Evolutionary conservation across 2,329 filamentous ascomycete genomes (phyloP).

Genomic region (Apiospora rasikravindrae): DNA sequence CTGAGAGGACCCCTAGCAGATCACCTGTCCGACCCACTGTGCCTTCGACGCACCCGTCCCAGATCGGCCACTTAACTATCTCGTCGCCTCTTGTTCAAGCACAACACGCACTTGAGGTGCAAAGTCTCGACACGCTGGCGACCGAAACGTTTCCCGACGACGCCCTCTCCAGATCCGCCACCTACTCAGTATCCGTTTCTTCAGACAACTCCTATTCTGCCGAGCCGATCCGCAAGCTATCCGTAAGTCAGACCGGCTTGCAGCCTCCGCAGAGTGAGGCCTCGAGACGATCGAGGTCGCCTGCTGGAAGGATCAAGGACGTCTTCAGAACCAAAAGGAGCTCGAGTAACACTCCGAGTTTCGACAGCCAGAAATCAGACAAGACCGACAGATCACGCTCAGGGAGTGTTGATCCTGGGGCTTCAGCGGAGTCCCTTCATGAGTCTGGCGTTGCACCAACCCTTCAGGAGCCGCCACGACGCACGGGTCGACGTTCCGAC

Average conservation of each 20-base stretch:
- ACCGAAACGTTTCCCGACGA: slow-evolving; percentile 28
- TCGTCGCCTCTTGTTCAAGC: slow-evolving; percentile 71
- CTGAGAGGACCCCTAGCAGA: slow-evolving; percentile 28
- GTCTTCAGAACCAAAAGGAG: slow-evolving; percentile 68
- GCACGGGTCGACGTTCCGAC: slow-evolving; percentile 31
- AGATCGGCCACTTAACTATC: slow-evolving; percentile 70
- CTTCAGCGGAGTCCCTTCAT: slow-evolving; percentile 29
- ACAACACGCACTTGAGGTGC: slow-evolving; percentile 53
- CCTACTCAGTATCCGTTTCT: slow-evolving; percentile 41
- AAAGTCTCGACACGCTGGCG: slow-evolving; percentile 41
- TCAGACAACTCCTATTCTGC: slow-evolving; percentile 21
- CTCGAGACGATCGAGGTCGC: slow-evolving; percentile 68
- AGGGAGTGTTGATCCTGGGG: slow-evolving; percentile 25
- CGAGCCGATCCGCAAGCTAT: slow-evolving; percentile 38
- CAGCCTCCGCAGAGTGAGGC: slow-evolving; percentile 49
- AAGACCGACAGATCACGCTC: slow-evolving; percentile 29
- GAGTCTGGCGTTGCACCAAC: slow-evolving; percentile 28
- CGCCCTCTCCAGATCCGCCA: slow-evolving; percentile 42
- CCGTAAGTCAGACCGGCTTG: slow-evolving; percentile 44
- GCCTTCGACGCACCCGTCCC: slow-evolving; percentile 65
- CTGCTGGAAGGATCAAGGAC: slow-evolving; percentile 72
- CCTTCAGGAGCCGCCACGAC: slow-evolving; percentile 28
- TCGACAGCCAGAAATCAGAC: slow-evolving; percentile 40
- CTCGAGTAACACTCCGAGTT: slow-evolving; percentile 51
- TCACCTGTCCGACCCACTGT: slow-evolving; percentile 50